Conservation (phyloP, 441 rosid genomes). For the Jatropha podagrica region DNA sequence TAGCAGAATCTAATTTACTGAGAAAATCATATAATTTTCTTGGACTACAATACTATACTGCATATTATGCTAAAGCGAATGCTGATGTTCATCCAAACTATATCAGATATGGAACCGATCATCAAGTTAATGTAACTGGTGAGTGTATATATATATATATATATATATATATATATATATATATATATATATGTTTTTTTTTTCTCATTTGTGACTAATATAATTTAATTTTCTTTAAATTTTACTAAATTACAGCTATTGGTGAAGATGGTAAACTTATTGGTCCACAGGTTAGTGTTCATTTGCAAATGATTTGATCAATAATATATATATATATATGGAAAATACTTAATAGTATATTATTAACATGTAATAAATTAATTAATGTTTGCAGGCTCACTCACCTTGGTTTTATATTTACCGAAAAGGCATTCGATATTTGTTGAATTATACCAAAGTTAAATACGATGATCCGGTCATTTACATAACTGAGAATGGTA, state of each 20-base stretch:
- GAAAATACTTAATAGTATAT: too few species aligned
- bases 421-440: neutral
- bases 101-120: neutral
- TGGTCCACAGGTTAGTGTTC: too few species aligned
- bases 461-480: neutral
- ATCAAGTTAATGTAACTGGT: neutral
- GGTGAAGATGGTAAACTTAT: too few species aligned
- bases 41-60: slow-evolving; percentile 1
- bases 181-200: too few species aligned
- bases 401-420: neutral
- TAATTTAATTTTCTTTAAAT: too few species aligned
- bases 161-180: too few species aligned
- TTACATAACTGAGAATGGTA: slow-evolving; percentile 14
- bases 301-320: too few species aligned
- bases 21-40: neutral
- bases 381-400: neutral
- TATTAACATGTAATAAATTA: too few species aligned
- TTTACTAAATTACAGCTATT: too few species aligned
- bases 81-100: neutral
- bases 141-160: neutral
- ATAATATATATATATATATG: too few species aligned
- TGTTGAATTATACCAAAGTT: neutral
- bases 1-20: neutral
- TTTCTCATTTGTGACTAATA: too few species aligned
- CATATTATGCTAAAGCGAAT: neutral